phyloP scores from a whole-genome alignment of 2,329 filamentous ascomycete genomes.

The Arthrobotrys sphaeroides region DNA sequence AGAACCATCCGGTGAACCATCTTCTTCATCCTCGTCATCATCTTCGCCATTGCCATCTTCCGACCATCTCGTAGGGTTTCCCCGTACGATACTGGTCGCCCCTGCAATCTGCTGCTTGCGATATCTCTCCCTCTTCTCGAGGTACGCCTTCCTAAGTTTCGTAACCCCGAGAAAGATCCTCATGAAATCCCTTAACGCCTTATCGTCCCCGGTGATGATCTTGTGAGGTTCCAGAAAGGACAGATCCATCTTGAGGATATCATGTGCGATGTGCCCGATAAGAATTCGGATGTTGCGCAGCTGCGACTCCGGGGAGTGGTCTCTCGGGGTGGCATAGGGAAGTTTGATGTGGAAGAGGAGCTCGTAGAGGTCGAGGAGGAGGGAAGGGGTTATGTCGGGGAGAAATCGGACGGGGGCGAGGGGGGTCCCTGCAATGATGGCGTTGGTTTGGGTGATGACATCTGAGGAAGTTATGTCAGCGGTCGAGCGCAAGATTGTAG shows the following conservation, averaged over 20 bases:
- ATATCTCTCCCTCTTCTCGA: slow-evolving; percentile 30
- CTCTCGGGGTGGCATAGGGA: slow-evolving; percentile 48
- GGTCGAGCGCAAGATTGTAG: background rate
- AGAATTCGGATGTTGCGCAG: slow-evolving; percentile 49
- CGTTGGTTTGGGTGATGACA: slow-evolving; percentile 50
- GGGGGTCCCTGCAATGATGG: slow-evolving; percentile 44
- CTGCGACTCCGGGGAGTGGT: slow-evolving; percentile 46
- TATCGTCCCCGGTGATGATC: slow-evolving; percentile 43
- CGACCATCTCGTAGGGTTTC: background rate
- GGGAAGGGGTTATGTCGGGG: slow-evolving; percentile 49
- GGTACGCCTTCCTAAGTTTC: slow-evolving; percentile 41
- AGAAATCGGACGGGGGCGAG: slow-evolving; percentile 29
- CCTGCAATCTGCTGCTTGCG: slow-evolving; percentile 17
- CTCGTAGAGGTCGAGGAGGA: slow-evolving; percentile 53
- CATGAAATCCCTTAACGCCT: slow-evolving; percentile 43
- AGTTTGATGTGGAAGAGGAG: slow-evolving; percentile 52
- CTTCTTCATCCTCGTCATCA: background rate
- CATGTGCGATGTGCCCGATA: slow-evolving; percentile 86
- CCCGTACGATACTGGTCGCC: background rate
- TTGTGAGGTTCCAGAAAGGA: slow-evolving; percentile 67
- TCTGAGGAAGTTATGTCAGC: slow-evolving; percentile 35
- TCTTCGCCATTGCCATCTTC: background rate
- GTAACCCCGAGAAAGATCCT: slow-evolving; percentile 51
- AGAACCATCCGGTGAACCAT: slow-evolving; percentile 34
- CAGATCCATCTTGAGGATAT: slow-evolving; percentile 87